These are phyloP conservation scores for Tylopilus sp. DNA, from an alignment of 768 basidiomycete genomes.

Conservation along the genomic window DNA sequence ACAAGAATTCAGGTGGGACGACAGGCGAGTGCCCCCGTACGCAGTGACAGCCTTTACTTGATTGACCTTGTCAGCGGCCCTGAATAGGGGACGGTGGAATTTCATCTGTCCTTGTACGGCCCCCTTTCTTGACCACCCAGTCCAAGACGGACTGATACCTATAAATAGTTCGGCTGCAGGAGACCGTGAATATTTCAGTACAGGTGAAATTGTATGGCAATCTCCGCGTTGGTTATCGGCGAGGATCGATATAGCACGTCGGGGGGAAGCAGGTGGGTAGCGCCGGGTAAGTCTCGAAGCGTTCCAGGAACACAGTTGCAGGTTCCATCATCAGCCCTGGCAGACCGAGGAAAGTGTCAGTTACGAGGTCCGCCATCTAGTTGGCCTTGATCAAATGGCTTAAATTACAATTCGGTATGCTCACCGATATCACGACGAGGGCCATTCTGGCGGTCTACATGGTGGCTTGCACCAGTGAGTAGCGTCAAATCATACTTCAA, in stretches of 20 bases:
- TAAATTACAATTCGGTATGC: conserved; percentile 38
- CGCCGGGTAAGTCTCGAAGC: conserved; percentile 39
- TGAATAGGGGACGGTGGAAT: conserved; percentile 49
- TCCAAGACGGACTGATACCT: conserved; percentile 37
- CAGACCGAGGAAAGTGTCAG: neutral
- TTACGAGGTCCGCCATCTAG: conserved; percentile 40
- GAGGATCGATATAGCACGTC: conserved; percentile 44
- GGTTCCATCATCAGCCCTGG: neutral
- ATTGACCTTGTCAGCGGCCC: conserved; percentile 37
- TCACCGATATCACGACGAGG: conserved; percentile 39
- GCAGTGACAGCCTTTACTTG: conserved; percentile 32
- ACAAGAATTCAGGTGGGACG: conserved; percentile 52
- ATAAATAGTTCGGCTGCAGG: conserved; percentile 31
- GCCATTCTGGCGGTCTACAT: conserved; percentile 52
- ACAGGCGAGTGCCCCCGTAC: conserved; percentile 30
- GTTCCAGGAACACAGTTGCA: conserved; percentile 56
- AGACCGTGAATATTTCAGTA: conserved; percentile 38
- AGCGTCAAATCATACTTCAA: conserved; percentile 54
- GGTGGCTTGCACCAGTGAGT: conserved; percentile 46
- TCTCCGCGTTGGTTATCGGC: conserved; percentile 45
- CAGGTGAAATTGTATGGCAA: conserved; percentile 51
- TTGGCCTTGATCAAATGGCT: conserved; percentile 39
- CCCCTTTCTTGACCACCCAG: conserved; percentile 45
- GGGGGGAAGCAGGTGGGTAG: conserved; percentile 44
- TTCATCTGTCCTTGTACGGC: conserved; percentile 53